These are phyloP conservation scores for Mrakia gelida DNA, from an alignment of 768 basidiomycete species.

Conservation along the genomic window DNA sequence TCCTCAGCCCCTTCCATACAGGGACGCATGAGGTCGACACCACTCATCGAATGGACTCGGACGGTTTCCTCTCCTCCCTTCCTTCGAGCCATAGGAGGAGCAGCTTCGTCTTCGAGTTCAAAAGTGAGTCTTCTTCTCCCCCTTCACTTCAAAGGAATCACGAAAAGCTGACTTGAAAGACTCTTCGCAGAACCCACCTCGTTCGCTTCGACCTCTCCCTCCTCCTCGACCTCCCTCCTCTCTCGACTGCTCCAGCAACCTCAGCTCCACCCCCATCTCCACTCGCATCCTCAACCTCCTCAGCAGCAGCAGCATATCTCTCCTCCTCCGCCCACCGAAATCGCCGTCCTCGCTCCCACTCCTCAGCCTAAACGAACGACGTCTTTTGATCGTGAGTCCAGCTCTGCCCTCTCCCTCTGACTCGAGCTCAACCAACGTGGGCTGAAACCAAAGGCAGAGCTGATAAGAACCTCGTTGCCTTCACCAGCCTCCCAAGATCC, in stretches of 20 bases:
- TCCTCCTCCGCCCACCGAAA: not conserved
- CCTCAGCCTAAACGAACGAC: not conserved
- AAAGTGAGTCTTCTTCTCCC: not conserved
- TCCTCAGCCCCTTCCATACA: not conserved
- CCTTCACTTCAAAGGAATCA: too few species aligned
- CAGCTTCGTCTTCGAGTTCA: not conserved
- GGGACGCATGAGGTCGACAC: not conserved
- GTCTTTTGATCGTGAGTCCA: constrained; percentile 8
- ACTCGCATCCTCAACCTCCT: not conserved
- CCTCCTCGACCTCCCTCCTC: not conserved
- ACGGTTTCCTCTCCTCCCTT: not conserved
- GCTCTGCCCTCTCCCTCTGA: not conserved
- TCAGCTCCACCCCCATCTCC: not conserved
- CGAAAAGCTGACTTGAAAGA: not conserved
- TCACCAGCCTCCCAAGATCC: not conserved
- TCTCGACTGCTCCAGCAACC: not conserved
- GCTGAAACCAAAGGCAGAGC: not conserved
- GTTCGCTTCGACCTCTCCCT: not conserved
- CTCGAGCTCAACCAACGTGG: not conserved
- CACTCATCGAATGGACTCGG: not conserved
- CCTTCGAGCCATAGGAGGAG: not conserved
- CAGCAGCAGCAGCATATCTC: not conserved
- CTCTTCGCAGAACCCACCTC: not conserved
- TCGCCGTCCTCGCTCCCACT: not conserved
- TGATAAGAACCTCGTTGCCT: not conserved